Base-by-base conservation (phyloP, 495 filamentous ascomycete species). In the Hapsidospora chrysogenum region DNA sequence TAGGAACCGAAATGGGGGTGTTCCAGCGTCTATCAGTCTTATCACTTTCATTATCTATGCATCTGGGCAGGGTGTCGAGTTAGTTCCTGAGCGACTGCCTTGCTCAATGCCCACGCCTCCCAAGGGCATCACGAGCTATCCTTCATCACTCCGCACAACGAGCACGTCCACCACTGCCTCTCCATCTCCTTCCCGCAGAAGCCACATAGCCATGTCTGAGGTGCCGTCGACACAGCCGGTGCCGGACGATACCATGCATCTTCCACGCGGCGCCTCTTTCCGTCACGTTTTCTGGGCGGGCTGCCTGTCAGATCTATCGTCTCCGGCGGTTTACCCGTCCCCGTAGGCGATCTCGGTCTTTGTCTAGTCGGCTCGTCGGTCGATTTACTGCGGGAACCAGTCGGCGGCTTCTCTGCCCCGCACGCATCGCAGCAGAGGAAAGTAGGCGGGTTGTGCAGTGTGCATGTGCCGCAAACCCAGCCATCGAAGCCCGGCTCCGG, bases 391-490 rank as follows among this genome's bases (percentile, higher is more conserved):
- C n/a, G n/a, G n/a, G n/a, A n/a, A n/a, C n/a, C n/a, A n/a, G n/a
- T n/a, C n/a, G n/a, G n/a, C n/a, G n/a, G n/a, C n/a, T n/a, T n/a
- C 47, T 82, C 76, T 1, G 61, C 56, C 4, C 65, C 74, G 48
- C 86, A 95, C 2, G 73, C 84, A 45, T 86, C 85, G 50, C 86
- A 95, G 43, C 64, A 68, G 8, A 81, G 61, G 42, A 64, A 83
- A 16, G 54, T 67, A 18, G 64, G 41, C 2, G 80, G 74, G 45
- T 96, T 96, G 33, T 75, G 69, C n/a, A 89, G 65, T 0, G 87
- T 96, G 48, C 87, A 94, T 21, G 72, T 63, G 15, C 61, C 60
- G 42, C 87, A 96, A 9, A 66, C 62, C 87, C 87, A 95, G 16
- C n/a, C n/a, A n/a, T n/a, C n/a, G n/a, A n/a, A n/a, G n/a, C n/a